A percentile compares a stretch with the other conserved stretches of the same genome.
These are phyloP conservation scores for Tylopilus rubrobrunneus DNA, from an alignment of 768 basidiomycete genomes.

Conservation along the genomic window DNA sequence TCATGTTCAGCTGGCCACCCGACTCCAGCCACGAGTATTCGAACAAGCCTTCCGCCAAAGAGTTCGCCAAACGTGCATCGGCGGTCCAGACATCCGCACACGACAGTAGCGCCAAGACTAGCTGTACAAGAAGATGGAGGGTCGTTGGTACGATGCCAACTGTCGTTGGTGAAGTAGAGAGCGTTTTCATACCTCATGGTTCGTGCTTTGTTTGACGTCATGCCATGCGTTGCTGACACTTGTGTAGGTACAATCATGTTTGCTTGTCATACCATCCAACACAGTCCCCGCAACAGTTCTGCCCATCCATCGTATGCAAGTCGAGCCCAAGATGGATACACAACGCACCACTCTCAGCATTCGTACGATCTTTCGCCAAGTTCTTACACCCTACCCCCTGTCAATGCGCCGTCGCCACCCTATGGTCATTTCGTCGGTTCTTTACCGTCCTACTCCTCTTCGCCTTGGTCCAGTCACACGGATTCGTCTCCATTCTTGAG, in stretches of 20 bases:
- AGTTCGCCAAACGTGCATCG: constrained; percentile 58
- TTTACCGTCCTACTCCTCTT: constrained; percentile 26
- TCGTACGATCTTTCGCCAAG: constrained; percentile 26
- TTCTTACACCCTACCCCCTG: constrained; percentile 31
- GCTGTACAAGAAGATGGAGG: constrained; percentile 81
- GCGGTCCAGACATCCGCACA: constrained; percentile 53
- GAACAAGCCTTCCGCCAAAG: constrained; percentile 39
- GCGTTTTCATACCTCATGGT: constrained; percentile 91
- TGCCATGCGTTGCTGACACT: constrained; percentile 27
- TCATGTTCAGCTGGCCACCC: constrained; percentile 77
- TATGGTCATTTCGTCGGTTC: constrained; percentile 25
- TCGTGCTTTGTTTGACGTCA: constrained; percentile 37
- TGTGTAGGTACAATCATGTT: constrained; percentile 36
- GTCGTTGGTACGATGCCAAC: constrained; percentile 62
- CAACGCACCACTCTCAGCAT: constrained; percentile 22
- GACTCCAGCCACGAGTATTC: constrained; percentile 42
- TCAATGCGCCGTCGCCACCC: constrained; percentile 26
- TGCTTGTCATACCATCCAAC: constrained; percentile 37
- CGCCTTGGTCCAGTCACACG: constrained; percentile 25
- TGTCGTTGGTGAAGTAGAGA: constrained; percentile 67
- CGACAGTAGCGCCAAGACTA: constrained; percentile 74
- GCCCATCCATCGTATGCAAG: constrained; percentile 24
- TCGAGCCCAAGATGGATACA: constrained; percentile 26
- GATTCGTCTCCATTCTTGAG: constrained; percentile 29
- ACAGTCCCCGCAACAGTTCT: constrained; percentile 19